These are phyloP conservation scores for Fusarium sterilihyphosum DNA, from an alignment of 2,329 filamentous ascomycete species.

Conservation along the genomic window DNA sequence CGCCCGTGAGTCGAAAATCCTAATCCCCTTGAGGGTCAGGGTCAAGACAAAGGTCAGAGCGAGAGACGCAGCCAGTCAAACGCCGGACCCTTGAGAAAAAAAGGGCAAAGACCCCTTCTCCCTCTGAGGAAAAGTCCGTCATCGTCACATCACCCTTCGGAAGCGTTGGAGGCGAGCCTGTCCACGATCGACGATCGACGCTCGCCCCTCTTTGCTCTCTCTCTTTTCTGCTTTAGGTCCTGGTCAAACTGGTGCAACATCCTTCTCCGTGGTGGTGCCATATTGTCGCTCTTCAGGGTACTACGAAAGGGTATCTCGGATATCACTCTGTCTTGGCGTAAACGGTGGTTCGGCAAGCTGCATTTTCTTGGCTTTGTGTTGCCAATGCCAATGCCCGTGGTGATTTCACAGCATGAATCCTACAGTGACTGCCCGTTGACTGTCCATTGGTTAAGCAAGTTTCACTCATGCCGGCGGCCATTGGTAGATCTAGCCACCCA, in stretches of 20 bases:
- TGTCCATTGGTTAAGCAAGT: constrained; percentile 6
- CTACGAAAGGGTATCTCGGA: constrained; percentile 3
- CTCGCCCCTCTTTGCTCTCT: constrained; percentile 23
- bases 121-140: constrained; percentile 4
- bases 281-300: constrained; percentile 17
- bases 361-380: background rate
- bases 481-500: constrained; percentile 2
- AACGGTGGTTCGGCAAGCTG: constrained; percentile 3
- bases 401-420: background rate
- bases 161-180: constrained; percentile 6
- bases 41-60: constrained; percentile 13
- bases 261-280: constrained; percentile 23
- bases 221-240: background rate
- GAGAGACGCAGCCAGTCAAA: constrained; percentile 17
- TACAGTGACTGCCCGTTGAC: background rate
- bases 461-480: background rate
- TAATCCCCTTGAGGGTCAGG: constrained; percentile 12
- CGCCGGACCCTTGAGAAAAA: constrained; percentile 24
- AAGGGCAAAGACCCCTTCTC: constrained; percentile 2
- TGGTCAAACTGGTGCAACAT: constrained; percentile 10
- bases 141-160: constrained; percentile 16
- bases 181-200: constrained; percentile 22
- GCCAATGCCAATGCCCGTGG: background rate
- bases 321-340: constrained; percentile 17
- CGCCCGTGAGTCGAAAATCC: constrained; percentile 6